Base-by-base conservation (phyloP, 306 rosid species). In the Abrus precatorius region DNA sequence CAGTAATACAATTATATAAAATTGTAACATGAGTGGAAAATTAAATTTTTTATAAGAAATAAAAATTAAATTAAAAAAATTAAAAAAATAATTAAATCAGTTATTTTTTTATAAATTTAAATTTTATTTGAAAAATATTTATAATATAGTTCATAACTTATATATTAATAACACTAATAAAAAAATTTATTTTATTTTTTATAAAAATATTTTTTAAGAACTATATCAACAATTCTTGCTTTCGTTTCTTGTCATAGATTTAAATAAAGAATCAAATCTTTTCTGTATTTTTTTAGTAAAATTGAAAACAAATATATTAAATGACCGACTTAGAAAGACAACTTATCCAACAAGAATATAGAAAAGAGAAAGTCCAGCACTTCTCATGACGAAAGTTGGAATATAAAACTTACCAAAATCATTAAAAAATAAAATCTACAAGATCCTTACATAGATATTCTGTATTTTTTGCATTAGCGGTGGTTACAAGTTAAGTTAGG, bases 341-440 rank as follows among this genome's bases (percentile, higher is more conserved):
- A 20, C 20, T 20, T 20, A 20, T 20, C 10, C 64, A 72, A 53
- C 77, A 72, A 71, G 77, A 52, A 72, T 72, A 72, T 36, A n/a
- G 27, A 38, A 63, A 63, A 36, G 47, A 38, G 48, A 52, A 13
- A 36, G 62, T 5, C 63, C 20, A 72, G 38, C 38, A 36, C 34
- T 72, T 72, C 20, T 1, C 50, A 36, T 34, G 38, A 12, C 49
- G 38, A 52, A 72, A 50, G 53, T 61, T 20, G 52, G 76, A 72
- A 72, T 72, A 36, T 20, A 72, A 59, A 72, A 52, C 5, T 34
- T 9, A 36, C 34, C 14, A 36, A 40, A 40, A 11, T 40, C 33
- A 2, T 40, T 0, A 6, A 34, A 34, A 61, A 63, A 36, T 20
- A 20, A 20, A 20, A 20, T 20, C 20, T 20, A 20, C 20, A 20